Percentiles rank a stretch among this genome's conserved stretches.
Evolutionary conservation across 2,329 filamentous ascomycete genomes (phyloP).

Genomic region (Trichophyton mentagrophytes): DNA sequence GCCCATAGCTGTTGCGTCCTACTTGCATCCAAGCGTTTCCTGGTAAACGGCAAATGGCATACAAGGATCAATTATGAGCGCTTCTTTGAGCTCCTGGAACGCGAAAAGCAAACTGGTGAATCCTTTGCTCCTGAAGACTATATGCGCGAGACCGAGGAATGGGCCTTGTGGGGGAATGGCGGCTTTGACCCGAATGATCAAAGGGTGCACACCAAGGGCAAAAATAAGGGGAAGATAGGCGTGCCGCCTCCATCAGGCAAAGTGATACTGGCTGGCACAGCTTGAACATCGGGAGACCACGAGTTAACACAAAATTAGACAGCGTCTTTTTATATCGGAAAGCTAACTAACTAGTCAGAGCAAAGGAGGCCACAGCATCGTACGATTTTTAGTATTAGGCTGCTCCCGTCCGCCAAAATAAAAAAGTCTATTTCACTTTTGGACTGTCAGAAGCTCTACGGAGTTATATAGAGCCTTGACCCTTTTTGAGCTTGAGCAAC

Average conservation of each 20-base stretch:
- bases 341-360: not conserved
- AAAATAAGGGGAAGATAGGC: conserved; percentile 23
- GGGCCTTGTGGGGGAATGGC: conserved; percentile 88
- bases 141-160: conserved; percentile 78
- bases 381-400: no score
- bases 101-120: conserved; percentile 40
- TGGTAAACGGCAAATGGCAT: conserved; percentile 67
- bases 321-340: not conserved
- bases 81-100: conserved; percentile 76
- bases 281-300: not conserved
- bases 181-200: conserved; percentile 87
- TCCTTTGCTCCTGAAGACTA: conserved; percentile 84
- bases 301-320: not conserved
- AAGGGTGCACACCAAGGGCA: conserved; percentile 75
- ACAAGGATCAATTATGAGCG: conserved; percentile 80
- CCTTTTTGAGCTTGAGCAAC: no score
- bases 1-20: conserved; percentile 89
- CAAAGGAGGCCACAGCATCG: no score
- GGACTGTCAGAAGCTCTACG: no score
- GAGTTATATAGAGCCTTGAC: no score
- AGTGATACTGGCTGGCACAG: not conserved
- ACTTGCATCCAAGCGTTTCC: conserved; percentile 70
- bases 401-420: not conserved
- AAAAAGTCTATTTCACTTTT: not conserved
- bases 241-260: not conserved